A percentile compares a stretch with the other conserved stretches of the same genome.
These are phyloP conservation scores for Mycena metata DNA, from an alignment of 768 basidiomycete genomes.

Conservation along the genomic window DNA sequence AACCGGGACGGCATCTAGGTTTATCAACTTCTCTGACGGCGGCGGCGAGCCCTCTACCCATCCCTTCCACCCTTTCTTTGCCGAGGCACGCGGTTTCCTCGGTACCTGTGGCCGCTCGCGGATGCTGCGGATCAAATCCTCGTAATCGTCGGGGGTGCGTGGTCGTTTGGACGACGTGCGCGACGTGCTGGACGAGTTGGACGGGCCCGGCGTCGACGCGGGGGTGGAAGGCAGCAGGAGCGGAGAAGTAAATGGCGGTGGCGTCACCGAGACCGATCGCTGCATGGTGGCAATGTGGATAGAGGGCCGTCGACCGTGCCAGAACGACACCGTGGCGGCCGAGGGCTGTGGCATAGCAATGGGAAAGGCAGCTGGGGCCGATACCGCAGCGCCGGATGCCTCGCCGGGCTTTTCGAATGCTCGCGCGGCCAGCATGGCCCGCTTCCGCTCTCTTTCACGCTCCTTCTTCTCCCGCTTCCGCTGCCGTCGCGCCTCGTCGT, in stretches of 20 bases:
- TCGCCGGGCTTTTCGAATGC: conserved; percentile 50
- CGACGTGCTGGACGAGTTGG: conserved; percentile 79
- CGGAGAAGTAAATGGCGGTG: conserved; percentile 67
- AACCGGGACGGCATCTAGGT: conserved; percentile 78
- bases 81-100: conserved; percentile 74
- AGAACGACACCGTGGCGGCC: conserved; percentile 64
- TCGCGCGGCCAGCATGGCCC: conserved; percentile 50
- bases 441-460: conserved; percentile 65
- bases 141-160: conserved; percentile 77
- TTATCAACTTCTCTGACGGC: conserved; percentile 85
- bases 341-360: conserved; percentile 44
- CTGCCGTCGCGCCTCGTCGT: conserved; percentile 67
- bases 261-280: conserved; percentile 81
- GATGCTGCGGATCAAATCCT: conserved; percentile 48
- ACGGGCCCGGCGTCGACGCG: conserved; percentile 81
- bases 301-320: conserved; percentile 76
- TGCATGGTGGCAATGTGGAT: conserved; percentile 80
- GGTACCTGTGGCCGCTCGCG: conserved; percentile 46
- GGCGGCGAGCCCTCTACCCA: conserved; percentile 91
- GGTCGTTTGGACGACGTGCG: conserved; percentile 86
- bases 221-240: conserved; percentile 67
- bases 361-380: conserved; percentile 49
- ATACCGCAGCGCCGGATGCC: conserved; percentile 43
- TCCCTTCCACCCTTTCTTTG: conserved; percentile 90
- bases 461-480: conserved; percentile 69